Conservation (phyloP, 2,329 filamentous ascomycete species). For the Mycosphaerella arachidis region DNA sequence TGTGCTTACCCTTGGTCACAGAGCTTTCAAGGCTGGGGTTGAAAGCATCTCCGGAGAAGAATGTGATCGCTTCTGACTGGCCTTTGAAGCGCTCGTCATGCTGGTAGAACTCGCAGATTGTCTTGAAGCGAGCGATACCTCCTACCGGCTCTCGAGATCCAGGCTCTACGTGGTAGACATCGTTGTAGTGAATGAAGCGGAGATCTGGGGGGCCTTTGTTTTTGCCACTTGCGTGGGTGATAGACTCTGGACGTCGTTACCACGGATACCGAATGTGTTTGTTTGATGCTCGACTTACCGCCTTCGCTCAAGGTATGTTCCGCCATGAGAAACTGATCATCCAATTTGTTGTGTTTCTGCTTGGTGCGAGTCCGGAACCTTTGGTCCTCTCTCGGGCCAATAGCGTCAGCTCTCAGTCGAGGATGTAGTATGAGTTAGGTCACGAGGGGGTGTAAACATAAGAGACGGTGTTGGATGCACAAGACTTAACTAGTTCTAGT, state of each 20-base stretch:
- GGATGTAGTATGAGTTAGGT: not conserved
- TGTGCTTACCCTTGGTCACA: slow-evolving; percentile 83
- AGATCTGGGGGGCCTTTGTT: slow-evolving; percentile 57
- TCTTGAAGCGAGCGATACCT: slow-evolving; percentile 75
- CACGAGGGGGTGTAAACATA: not conserved
- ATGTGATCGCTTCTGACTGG: slow-evolving; percentile 65
- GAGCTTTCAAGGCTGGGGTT: slow-evolving; percentile 86
- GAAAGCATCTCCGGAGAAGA: slow-evolving; percentile 90
- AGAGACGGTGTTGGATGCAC: not conserved
- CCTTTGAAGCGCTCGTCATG: slow-evolving; percentile 53
- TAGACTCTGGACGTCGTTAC: slow-evolving; percentile 16
- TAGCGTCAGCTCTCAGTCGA: not conserved
- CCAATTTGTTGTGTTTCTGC: not conserved
- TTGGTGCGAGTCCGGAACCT: not conserved
- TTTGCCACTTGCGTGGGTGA: slow-evolving; percentile 19
- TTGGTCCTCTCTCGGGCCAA: not conserved
- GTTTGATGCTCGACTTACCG: not conserved
- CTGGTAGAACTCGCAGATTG: slow-evolving; percentile 66
- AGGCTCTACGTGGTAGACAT: slow-evolving; percentile 84
- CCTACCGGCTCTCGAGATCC: slow-evolving; percentile 76
- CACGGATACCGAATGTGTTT: not conserved
- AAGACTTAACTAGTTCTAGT: not conserved
- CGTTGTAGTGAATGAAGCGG: slow-evolving; percentile 85
- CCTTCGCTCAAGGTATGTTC: not conserved
- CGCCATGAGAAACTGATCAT: not conserved